Evolutionary conservation across 2,329 filamentous ascomycete genomes (phyloP).

Genomic region (Aschersonia sp.): DNA sequence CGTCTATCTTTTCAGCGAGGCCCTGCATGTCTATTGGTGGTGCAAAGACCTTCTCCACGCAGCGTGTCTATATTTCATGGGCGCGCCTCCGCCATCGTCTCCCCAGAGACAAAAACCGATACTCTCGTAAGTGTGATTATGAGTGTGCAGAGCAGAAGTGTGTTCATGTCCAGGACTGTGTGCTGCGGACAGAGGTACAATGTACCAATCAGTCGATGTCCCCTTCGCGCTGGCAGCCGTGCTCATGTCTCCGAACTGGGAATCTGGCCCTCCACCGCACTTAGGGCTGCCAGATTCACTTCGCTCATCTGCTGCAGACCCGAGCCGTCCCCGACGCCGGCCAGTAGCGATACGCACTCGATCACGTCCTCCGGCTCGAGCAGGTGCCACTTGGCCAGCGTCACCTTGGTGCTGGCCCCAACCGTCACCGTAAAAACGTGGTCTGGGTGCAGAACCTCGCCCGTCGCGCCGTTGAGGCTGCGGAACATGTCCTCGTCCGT

Average conservation of each 20-base stretch:
- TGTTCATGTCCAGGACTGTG: too few relatives aligned
- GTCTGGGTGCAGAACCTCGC: conserved; percentile 36
- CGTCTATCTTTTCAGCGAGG: too few relatives aligned
- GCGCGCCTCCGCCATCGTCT: too few relatives aligned
- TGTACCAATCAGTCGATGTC: background rate
- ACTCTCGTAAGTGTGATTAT: too few relatives aligned
- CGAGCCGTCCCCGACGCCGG: conserved; percentile 26
- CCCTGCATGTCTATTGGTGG: too few relatives aligned
- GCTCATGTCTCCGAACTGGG: conserved; percentile 9
- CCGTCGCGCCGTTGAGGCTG: conserved; percentile 48
- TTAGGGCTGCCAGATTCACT: conserved; percentile 41
- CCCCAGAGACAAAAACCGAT: too few relatives aligned
- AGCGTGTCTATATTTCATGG: too few relatives aligned
- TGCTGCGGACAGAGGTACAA: too few relatives aligned
- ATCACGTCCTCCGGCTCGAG: conserved; percentile 83
- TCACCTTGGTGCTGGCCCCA: conserved; percentile 82
- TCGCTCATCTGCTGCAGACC: conserved; percentile 27
- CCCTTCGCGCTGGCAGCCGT: background rate
- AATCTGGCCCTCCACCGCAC: conserved; percentile 36
- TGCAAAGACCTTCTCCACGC: too few relatives aligned
- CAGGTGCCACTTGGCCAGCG: conserved; percentile 78
- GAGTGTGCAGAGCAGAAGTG: too few relatives aligned
- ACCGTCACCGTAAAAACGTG: conserved; percentile 85
- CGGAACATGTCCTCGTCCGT: conserved; percentile 98
- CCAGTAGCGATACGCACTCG: conserved; percentile 44